phyloP scores from a whole-genome alignment of 805 yeast species.

The Candida fluviatilis region DNA sequence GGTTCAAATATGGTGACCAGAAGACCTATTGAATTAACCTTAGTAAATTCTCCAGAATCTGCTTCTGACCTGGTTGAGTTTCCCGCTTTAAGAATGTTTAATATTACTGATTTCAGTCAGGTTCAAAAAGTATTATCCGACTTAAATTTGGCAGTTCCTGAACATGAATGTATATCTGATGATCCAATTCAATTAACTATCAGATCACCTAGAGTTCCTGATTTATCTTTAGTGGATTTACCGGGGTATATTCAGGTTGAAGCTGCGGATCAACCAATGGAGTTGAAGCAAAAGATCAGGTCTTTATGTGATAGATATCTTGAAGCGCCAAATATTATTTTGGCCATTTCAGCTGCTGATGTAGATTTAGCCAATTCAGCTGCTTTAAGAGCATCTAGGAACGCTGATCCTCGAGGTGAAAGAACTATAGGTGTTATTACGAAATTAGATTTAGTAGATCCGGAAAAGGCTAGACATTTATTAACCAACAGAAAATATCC shows the following conservation, averaged over 20 bases:
- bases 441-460: constrained; percentile 84
- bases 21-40: constrained; percentile 92
- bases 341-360: constrained; percentile 96
- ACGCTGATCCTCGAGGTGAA: constrained; percentile 90
- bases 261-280: constrained; percentile 92
- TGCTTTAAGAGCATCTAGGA: constrained; percentile 84
- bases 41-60: constrained; percentile 76
- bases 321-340: constrained; percentile 86
- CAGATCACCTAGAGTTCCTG: constrained; percentile 84
- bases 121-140: constrained; percentile 87
- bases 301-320: constrained; percentile 80
- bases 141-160: constrained; percentile 88
- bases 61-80: constrained; percentile 90
- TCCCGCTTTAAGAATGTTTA: constrained; percentile 80
- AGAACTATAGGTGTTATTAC: constrained; percentile 96
- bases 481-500: constrained; percentile 83
- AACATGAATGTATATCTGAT: constrained; percentile 76
- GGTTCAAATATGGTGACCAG: constrained; percentile 98
- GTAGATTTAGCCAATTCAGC: constrained; percentile 96
- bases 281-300: constrained; percentile 73
- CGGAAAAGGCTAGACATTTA: constrained; percentile 63
- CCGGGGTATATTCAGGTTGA: constrained; percentile 98
- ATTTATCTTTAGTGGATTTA: constrained; percentile 86
- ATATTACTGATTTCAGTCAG: constrained; percentile 80
- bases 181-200: constrained; percentile 94